Evolutionary conservation across 176 grass and related monocot genomes (phyloP), one percentile per base, ranked within the genome.

Genomic region (Panicum miliaceum): DNA sequence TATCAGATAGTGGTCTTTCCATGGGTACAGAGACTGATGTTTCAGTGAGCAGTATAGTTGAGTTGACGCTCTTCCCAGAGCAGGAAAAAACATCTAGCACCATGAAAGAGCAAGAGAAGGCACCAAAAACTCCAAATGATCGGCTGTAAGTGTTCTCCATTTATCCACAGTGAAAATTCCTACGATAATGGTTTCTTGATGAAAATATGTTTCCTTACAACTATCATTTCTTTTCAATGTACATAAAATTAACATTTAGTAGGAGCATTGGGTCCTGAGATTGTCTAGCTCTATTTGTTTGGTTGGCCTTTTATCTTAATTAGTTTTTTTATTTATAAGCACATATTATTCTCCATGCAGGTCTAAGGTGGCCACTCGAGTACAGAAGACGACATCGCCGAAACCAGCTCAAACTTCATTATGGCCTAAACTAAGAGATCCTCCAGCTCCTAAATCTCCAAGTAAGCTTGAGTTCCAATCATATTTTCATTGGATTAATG

Each of bases 1-100:
- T 91, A 88, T 95, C 92, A 58, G 96, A 98, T 84, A 90, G 90
- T 72, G 82, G 79, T 62, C 82, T 94, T 81, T 94, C 90, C 41
- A 93, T 98, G 89, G 89, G 90, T 61, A 90, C 91, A 81, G 93
- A 95, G 84, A 93, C 85, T 19, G 96, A 95, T 85, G 89, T 89
- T 66, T 98, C 93, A 29, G 48, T 86, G 81, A 86, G 89, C 62
- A 93, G 89, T 70, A 41, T 83, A 22, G 63, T 85, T 20, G 95
- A 97, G 60, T 88, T 80, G 72, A 56, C 76, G 6, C 42, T 80
- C 23, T 90, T 93, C 20, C 63, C 42, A 46, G 89, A 93, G 43
- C 92, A 87, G 60, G 92, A 84, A 41, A 91, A 81, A 84, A 34
- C 43, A 40, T 59, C 73, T 81, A 67, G 60, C 61, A 54, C 68